Base-by-base conservation (phyloP, 495 filamentous ascomycete species). In the Cryomyces minteri region DNA sequence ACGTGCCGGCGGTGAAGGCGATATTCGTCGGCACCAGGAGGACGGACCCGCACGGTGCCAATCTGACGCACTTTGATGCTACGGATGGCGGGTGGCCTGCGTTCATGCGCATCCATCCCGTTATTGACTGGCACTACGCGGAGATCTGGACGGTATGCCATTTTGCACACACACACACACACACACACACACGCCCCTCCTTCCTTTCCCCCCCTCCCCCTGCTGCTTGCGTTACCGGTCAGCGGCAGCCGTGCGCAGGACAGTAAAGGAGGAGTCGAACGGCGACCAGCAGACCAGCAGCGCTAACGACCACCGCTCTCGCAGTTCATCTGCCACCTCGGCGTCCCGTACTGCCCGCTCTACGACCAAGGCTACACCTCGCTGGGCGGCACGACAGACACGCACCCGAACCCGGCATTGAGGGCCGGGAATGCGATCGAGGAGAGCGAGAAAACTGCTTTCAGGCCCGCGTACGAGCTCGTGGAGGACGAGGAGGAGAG, bases 71-170 rank as follows among this genome's bases (percentile, higher is more conserved):
- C 58, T 96, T 96, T 56, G 80, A 92, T 56, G 67, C 63, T 44
- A 98, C 90, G 4, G 90, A 98, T 66, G 61, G 70, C 30, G 90
- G 79, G 4, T 98, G 90, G 90, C 92, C 90, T 28, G 62, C 70
- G 46, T 94, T 98, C 55, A 87, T 96, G 77, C 70, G 90, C 40
- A 67, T 94, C 37, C 86, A 96, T 65, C 90, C 90, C 0, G 81
- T 98, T 6, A 84, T 98, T 56, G 90, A 96, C 56, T 95, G 90
- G 92, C 82, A 88, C 59, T 98, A 94, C 64, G 76, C 75, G 11
- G 88, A 96, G 61, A 87, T 98, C 47, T 94, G 90, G 92, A 72
- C 79, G 5, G 79, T 80, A 51, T 63, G 78, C 76, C 34, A 40
- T 14, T 14, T 14, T 14, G n/a, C n/a, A n/a, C n/a, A n/a, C n/a